A percentile compares a stretch with the other conserved stretches of the same genome.
These are phyloP conservation scores for Geotrichum citri-aurantii DNA, from an alignment of 1,139 yeast species.

Conservation along the genomic window DNA sequence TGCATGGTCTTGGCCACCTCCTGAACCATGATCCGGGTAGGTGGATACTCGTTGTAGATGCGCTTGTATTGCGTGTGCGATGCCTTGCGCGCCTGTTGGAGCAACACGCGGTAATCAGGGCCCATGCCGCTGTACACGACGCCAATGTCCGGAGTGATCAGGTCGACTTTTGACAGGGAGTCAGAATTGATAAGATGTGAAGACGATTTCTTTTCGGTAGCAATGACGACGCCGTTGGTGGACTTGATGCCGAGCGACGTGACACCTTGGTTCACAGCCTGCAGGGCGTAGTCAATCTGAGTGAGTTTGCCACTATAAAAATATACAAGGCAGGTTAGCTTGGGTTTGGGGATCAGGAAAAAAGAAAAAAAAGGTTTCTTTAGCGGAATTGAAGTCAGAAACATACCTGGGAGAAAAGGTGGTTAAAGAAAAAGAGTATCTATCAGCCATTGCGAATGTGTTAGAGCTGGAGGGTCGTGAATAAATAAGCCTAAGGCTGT, in stretches of 20 bases:
- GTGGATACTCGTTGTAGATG: conserved; percentile 93
- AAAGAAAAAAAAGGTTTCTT: background rate
- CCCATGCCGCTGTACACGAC: conserved; percentile 99
- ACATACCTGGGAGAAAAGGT: conserved; percentile 93
- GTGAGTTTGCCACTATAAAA: conserved; percentile 79
- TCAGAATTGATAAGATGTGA: conserved; percentile 74
- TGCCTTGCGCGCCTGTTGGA: conserved; percentile 87
- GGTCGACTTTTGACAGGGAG: conserved; percentile 70
- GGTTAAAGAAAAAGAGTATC: conserved; percentile 94
- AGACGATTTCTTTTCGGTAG: conserved; percentile 88
- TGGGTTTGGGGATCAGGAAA: no score
- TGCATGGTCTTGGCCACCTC: conserved; percentile 96
- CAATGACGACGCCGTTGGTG: conserved; percentile 92
- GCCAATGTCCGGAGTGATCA: conserved; percentile 91
- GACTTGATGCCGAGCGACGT: conserved; percentile 95
- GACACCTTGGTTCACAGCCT: conserved; percentile 97
- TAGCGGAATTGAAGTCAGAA: background rate
- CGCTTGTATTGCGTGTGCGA: conserved; percentile 92
- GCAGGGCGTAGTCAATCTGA: conserved; percentile 95
- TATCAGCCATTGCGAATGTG: conserved; percentile 70
- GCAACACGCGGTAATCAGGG: conserved; percentile 92
- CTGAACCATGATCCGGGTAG: conserved; percentile 88
- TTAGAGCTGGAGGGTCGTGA: conserved; percentile 14
- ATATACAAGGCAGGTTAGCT: background rate
- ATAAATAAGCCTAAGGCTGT: background rate